Base-by-base conservation (phyloP, 371 early-diverging fungal genomes). In the Lichtheimia hyalospora region DNA sequence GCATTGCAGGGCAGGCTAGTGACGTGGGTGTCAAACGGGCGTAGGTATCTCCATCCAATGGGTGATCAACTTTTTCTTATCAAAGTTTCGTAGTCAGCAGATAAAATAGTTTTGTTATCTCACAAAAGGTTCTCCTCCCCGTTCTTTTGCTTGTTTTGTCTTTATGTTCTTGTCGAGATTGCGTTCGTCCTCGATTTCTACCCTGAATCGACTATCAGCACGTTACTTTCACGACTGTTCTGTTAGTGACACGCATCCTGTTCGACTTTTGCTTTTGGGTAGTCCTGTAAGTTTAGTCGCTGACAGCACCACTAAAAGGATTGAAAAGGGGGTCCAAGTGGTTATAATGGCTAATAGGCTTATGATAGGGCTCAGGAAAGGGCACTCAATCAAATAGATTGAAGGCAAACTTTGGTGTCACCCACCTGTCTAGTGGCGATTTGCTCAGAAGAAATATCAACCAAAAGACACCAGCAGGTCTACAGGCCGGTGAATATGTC, bases 341-440 rank as follows among this genome's bases (percentile, higher is more conserved):
- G n/a, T 41, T 27, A 46, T 16, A 48, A n/a, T 25, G n/a, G 5
- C 13, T 40, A 34, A 34, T 34, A 10, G 34, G 34, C 10, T 21
- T n/a, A 46, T 14, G 21, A n/a, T 61, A 87, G 89, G 93, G 93
- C 16, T 76, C 92, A 10, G 92, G 92, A 25, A 93, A 94, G 71
- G 96, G 95, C 41, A 96, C 96, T 23, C 92, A 93, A 62, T 89
- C 93, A n/a, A 70, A 68, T 53, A 84, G 91, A 55, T 80, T 96
- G 34, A 71, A 84, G 54, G 69, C 79, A 60, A 78, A 84, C 62
- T 93, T 90, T 77, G 85, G 83, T 14, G 79, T 89, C 5, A 23
- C 75, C 14, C 73, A 82, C 42, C 73, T 95, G 52, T 92, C 95
- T 6, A 92, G 90, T 67, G 96, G 96, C 24, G 92, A 95, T 66